A percentile compares a stretch with the other conserved stretches of the same genome.
Evolutionary conservation across 2,329 filamentous ascomycete species (phyloP).

Genomic region (Ciborinia camelliae): DNA sequence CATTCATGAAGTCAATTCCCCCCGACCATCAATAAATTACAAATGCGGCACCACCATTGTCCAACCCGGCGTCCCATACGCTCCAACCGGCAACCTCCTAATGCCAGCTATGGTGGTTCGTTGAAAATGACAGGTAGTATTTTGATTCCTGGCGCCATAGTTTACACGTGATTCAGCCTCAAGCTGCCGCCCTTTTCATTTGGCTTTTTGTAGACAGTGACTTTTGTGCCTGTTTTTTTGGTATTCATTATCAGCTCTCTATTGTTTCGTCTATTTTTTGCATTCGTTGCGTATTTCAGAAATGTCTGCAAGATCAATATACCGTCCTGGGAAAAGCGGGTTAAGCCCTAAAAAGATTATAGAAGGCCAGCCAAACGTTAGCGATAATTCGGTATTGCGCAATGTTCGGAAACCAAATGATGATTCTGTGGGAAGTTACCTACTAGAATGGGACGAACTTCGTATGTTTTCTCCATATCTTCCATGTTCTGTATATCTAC

Average conservation of each 20-base stretch:
- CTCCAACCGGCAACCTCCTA: background rate
- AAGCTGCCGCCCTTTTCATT: too few relatives aligned
- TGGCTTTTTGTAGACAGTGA: too few relatives aligned
- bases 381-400: background rate
- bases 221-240: too few relatives aligned
- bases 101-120: too few relatives aligned
- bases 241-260: background rate
- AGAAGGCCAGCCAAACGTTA: background rate
- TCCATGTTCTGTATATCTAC: background rate
- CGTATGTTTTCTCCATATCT: background rate
- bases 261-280: background rate
- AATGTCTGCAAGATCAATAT: background rate
- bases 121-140: background rate
- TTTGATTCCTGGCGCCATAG: background rate
- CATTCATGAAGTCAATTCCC: too few relatives aligned
- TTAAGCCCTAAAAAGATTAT: too few relatives aligned
- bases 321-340: background rate
- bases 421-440: background rate
- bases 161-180: background rate
- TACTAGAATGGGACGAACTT: constrained; percentile 8
- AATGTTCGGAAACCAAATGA: background rate
- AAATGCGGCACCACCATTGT: constrained; percentile 1
- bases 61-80: constrained; percentile 8
- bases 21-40: background rate
- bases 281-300: background rate